Evolutionary conservation across 441 rosid genomes (phyloP), one percentile per base, ranked within the genome.

Genomic region (Manihot esculenta): DNA sequence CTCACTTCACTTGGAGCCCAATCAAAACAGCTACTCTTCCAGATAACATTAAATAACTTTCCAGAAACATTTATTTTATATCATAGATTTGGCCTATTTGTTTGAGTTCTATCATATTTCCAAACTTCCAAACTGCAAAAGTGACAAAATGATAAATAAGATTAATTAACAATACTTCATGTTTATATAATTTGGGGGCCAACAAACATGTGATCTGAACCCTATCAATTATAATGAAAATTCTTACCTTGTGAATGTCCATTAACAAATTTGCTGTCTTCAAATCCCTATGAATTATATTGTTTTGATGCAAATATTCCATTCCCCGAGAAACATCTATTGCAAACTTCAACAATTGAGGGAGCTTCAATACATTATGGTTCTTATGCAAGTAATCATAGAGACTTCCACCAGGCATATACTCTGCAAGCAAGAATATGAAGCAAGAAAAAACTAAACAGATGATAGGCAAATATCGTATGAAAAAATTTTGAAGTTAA

Each of bases 191-290:
- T 18, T 24, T 21, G 47, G 15, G 11, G 51, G 21, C 21, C 13
- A 21, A 47, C 23, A 41, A 33, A 56, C 10, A 42, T 57, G 30
- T 27, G 35, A 66, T 67, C 23, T 49, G 60, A 50, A 66, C 58
- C 21, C 61, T 54, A 70, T 48, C 48, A 64, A 60, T 21, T 11
- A 48, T 30, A 47, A 26, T 26, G 14, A 66, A 66, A 66, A 42
- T 50, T 33, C 88, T 59, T 78, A 90, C 96, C 60, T 84, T 80
- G 60, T 80, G 33, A 61, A 64, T 68, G 78, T 90, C 96, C 93
- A 90, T 86, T 23, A 90, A 83, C 82, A 90, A 81, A 80, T 90
- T 90, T 71, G 89, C 92, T 18, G 96, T 87, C 89, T 90, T 90
- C 78, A 90, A 76, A 78, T 90, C 96, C 79, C 96, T 82, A 65